These are phyloP conservation scores for Penicillium olsonii DNA, from an alignment of 2,329 filamentous ascomycete species.

Conservation along the genomic window DNA sequence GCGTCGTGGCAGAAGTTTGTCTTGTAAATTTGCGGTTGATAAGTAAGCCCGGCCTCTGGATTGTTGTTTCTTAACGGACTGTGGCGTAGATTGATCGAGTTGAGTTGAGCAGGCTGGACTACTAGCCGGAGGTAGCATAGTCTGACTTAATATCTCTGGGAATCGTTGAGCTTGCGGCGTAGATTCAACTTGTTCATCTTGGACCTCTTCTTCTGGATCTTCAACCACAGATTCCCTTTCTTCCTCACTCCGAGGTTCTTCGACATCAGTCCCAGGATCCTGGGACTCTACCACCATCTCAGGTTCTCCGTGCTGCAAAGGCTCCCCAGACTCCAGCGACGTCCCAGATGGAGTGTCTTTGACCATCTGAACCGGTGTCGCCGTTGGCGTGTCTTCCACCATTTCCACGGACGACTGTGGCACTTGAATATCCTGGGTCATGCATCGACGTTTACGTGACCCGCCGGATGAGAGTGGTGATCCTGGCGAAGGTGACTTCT, in stretches of 20 bases:
- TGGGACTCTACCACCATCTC: background rate
- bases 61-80: background rate
- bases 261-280: background rate
- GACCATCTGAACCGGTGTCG: constrained; percentile 12
- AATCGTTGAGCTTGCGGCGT: constrained; percentile 15
- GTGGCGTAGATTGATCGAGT: constrained; percentile 1
- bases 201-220: background rate
- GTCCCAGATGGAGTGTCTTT: background rate
- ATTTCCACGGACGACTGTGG: constrained; percentile 20
- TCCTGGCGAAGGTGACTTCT: constrained; percentile 24
- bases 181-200: constrained; percentile 1
- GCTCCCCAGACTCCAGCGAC: background rate
- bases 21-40: constrained; percentile 39
- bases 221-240: background rate
- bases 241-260: background rate
- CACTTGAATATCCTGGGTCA: constrained; percentile 28
- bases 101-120: constrained; percentile 25
- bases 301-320: constrained; percentile 1
- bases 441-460: constrained; percentile 42
- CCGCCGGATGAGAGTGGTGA: constrained; percentile 29
- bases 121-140: constrained; percentile 41
- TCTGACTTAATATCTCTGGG: constrained; percentile 34
- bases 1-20: constrained; percentile 38
- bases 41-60: constrained; percentile 22
- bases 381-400: constrained; percentile 21